Percentiles rank a stretch among this genome's conserved stretches.
Conservation (phyloP, 805 yeast species). For the Candida suzukii region DNA sequence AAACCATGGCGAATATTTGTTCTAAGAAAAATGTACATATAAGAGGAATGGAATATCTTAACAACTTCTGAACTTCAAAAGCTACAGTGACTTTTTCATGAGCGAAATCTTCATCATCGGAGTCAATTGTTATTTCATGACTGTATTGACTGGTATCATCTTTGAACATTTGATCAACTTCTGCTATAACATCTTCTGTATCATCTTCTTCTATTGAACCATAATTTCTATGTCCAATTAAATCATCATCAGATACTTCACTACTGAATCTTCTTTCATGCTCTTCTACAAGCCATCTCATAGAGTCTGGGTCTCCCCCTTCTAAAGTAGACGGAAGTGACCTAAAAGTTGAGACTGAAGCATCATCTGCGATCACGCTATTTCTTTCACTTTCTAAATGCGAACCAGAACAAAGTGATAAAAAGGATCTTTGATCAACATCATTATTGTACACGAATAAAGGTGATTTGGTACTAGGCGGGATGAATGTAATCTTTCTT, state of each 20-base stretch:
- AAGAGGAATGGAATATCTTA: conserved; percentile 46
- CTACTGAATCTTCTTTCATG: conserved; percentile 23
- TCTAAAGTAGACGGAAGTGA: conserved; percentile 30
- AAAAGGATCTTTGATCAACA: conserved; percentile 27
- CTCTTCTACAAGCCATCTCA: conserved; percentile 31
- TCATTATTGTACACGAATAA: conserved; percentile 25
- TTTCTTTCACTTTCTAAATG: conserved; percentile 18
- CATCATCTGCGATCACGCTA: conserved; percentile 19
- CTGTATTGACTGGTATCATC: conserved; percentile 10
- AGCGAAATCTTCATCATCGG: conserved; percentile 25
- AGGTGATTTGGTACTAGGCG: conserved; percentile 30
- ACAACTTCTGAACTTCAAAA: conserved; percentile 27
- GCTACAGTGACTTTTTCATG: conserved; percentile 16
- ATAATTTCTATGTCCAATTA: conserved; percentile 4
- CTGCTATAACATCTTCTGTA: conserved; percentile 14
- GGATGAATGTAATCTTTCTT: conserved; percentile 28
- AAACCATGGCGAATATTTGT: conserved; percentile 53
- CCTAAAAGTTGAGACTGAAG: conserved; percentile 26
- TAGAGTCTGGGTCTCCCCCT: conserved; percentile 23
- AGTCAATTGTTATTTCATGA: not conserved
- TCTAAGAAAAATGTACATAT: conserved; percentile 62
- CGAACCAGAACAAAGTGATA: conserved; percentile 26
- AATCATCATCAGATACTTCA: not conserved
- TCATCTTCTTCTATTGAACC: conserved; percentile 15
- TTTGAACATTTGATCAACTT: conserved; percentile 20